Percentiles rank a stretch among this genome's conserved stretches.
Conservation (phyloP, 148 eudicot genomes). For the Cornus kousa region DNA sequence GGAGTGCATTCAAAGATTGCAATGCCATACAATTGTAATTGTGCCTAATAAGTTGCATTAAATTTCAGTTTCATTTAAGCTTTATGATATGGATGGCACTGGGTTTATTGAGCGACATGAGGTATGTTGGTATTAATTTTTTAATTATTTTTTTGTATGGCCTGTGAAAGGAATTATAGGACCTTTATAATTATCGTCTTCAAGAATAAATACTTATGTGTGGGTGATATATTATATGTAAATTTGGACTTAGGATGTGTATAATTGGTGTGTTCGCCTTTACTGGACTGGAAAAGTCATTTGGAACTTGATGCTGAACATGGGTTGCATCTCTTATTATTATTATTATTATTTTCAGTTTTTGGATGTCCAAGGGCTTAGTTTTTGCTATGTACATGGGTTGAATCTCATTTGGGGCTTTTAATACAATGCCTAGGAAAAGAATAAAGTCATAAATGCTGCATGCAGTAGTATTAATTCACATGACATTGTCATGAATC, state of each 20-base stretch:
- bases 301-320: too few species aligned
- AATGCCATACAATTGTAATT: background rate
- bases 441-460: background rate
- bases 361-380: too few species aligned
- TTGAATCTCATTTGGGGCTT: too few species aligned
- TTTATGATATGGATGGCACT: slow-evolving; percentile 84
- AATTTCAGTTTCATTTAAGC: slow-evolving; percentile 80
- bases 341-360: too few species aligned
- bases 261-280: background rate
- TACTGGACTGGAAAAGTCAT: background rate
- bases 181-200: background rate
- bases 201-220: background rate
- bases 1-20: background rate
- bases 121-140: slow-evolving; percentile 37
- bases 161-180: background rate
- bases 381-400: too few species aligned
- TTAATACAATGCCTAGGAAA: too few species aligned
- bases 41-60: background rate
- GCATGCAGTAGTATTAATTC: background rate
- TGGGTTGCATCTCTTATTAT: too few species aligned
- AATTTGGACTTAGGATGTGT: too few species aligned
- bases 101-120: slow-evolving; percentile 92
- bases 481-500: background rate
- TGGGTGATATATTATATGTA: background rate
- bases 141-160: background rate